Conservation (phyloP, 2,329 filamentous ascomycete genomes). For the Botrytis cinerea region DNA sequence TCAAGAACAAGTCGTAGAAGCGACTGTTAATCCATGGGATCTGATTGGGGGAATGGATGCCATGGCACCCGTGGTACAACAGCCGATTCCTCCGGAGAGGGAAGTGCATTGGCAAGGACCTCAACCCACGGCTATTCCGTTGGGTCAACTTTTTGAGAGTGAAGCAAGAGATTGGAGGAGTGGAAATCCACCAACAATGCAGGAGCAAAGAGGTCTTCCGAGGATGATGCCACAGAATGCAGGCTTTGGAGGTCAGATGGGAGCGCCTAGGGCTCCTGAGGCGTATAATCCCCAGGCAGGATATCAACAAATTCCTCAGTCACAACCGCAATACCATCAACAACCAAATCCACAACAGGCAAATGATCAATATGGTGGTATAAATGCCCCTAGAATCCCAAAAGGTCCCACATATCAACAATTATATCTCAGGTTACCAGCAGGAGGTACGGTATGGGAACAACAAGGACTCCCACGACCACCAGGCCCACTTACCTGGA, state of each 20-base stretch:
- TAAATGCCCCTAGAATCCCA: not conserved
- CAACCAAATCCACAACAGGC: not conserved
- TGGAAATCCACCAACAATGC: not conserved
- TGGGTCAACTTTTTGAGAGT: slow-evolving; percentile 1
- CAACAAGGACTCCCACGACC: not conserved
- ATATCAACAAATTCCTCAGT: not conserved
- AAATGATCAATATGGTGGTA: too few species aligned
- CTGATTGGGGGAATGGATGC: not conserved
- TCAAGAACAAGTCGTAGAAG: not conserved
- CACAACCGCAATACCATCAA: not conserved
- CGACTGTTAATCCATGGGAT: not conserved
- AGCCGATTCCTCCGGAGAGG: not conserved
- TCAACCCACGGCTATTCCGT: not conserved
- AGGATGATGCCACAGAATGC: not conserved
- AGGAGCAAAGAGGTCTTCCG: not conserved
- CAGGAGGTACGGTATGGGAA: not conserved
- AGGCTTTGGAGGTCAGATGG: not conserved
- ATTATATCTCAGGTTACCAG: not conserved
- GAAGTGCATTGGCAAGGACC: not conserved
- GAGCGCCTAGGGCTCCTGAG: not conserved
- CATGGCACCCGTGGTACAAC: not conserved
- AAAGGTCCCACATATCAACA: not conserved
- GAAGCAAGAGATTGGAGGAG: not conserved
- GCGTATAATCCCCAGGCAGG: not conserved
- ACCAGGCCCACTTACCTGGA: not conserved